These are phyloP conservation scores for Spiraea crenata DNA, from an alignment of 331 rosid species.

Conservation along the genomic window DNA sequence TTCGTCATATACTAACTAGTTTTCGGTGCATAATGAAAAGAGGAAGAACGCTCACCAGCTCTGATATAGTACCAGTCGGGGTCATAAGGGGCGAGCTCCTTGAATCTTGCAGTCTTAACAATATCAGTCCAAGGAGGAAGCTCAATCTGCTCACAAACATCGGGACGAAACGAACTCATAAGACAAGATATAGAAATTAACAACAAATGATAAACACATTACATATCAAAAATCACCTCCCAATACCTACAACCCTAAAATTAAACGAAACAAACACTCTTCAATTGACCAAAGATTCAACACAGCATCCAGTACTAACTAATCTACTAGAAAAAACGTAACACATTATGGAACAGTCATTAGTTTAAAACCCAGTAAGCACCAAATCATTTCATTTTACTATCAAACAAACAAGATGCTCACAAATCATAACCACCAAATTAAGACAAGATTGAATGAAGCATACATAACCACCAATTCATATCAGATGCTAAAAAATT, in stretches of 20 bases:
- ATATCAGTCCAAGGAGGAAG: constrained; percentile 84
- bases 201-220: neutral
- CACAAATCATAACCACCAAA: neutral
- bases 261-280: neutral
- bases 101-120: constrained; percentile 73
- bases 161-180: no score
- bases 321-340: neutral
- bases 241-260: neutral
- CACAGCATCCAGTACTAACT: neutral
- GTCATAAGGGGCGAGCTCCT: constrained; percentile 80
- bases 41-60: constrained; percentile 49
- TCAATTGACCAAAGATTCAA: no score
- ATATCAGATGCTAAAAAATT: neutral
- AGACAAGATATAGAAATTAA: neutral
- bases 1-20: neutral
- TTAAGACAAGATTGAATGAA: neutral
- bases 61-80: constrained; percentile 81
- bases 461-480: neutral
- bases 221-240: neutral
- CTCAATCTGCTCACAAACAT: constrained; percentile 43
- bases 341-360: neutral
- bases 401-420: neutral
- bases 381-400: neutral
- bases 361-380: neutral
- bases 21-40: neutral